A percentile compares a stretch with the other conserved stretches of the same genome.
Evolutionary conservation across 495 filamentous ascomycete species (phyloP).

Genomic region (Hyaloscypha variabilis): DNA sequence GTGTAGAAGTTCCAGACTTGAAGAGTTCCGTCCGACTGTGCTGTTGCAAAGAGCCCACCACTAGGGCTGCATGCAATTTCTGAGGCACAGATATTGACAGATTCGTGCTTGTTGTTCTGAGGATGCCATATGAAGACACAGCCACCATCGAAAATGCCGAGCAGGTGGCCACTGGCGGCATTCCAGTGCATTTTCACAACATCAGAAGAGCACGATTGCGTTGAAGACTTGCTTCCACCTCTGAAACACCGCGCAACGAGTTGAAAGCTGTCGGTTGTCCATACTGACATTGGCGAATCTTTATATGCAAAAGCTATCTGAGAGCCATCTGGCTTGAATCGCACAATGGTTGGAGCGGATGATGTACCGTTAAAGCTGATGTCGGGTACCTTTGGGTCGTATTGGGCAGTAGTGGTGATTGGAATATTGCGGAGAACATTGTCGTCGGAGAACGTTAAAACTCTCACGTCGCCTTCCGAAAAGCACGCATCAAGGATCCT

Average conservation of each 20-base stretch:
- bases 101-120: constrained; percentile 1
- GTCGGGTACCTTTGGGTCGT: too few relatives aligned
- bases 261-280: constrained; percentile 2
- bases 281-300: constrained; percentile 4
- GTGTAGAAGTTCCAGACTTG: constrained; percentile 11
- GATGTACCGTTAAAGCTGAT: too few relatives aligned
- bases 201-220: neutral
- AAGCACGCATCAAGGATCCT: too few relatives aligned
- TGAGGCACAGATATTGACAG: constrained; percentile 2
- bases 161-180: constrained; percentile 1
- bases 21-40: constrained; percentile 2
- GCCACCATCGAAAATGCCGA: constrained; percentile 4
- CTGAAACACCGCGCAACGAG: constrained; percentile 7
- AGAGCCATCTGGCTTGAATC: too few relatives aligned
- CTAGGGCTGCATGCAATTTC: constrained; percentile 11
- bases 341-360: too few relatives aligned
- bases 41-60: constrained; percentile 7
- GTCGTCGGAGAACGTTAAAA: too few relatives aligned
- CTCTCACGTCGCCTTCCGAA: too few relatives aligned
- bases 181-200: constrained; percentile 7
- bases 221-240: neutral
- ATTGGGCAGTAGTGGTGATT: too few relatives aligned
- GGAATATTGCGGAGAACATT: too few relatives aligned
- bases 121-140: constrained; percentile 13
- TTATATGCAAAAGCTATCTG: constrained; percentile 10